These are phyloP conservation scores for Backusella tuberculispora DNA, from an alignment of 192 early-diverging fungal genomes.

Conservation along the genomic window DNA sequence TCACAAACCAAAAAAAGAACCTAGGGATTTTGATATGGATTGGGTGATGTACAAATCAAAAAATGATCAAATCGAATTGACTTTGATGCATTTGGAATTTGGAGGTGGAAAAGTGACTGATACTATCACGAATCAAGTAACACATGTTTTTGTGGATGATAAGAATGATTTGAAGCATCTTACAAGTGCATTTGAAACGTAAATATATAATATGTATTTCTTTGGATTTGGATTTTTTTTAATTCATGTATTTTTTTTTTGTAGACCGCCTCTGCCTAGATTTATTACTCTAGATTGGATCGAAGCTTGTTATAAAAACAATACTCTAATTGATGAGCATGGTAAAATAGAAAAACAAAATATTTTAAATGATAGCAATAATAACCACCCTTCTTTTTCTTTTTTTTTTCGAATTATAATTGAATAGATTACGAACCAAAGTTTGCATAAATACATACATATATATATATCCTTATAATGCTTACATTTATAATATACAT, in stretches of 20 bases:
- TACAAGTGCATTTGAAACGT: slow-evolving; percentile 13
- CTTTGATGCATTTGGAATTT: slow-evolving; percentile 4
- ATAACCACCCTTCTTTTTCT: neutral
- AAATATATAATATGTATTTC: neutral
- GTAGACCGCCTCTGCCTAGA: slow-evolving; percentile 21
- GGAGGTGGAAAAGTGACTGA: slow-evolving; percentile 12
- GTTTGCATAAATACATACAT: too few species aligned
- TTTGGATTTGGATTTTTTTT: neutral
- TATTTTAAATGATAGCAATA: neutral
- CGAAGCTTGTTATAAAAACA: slow-evolving; percentile 25
- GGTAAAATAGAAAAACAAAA: neutral
- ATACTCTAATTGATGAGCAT: slow-evolving; percentile 28
- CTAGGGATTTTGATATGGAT: neutral
- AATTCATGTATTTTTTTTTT: neutral
- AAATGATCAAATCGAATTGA: neutral
- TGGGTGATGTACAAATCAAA: neutral
- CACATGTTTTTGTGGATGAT: slow-evolving; percentile 30
- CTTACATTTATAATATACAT: too few species aligned
- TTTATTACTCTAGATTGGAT: slow-evolving; percentile 38
- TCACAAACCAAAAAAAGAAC: neutral
- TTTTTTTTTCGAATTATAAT: neutral
- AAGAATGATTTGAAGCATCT: neutral
- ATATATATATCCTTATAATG: too few species aligned
- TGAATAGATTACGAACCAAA: neutral
- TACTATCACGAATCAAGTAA: neutral